Conservation (phyloP, 805 yeast genomes). For the Schwanniomyces sp. region DNA sequence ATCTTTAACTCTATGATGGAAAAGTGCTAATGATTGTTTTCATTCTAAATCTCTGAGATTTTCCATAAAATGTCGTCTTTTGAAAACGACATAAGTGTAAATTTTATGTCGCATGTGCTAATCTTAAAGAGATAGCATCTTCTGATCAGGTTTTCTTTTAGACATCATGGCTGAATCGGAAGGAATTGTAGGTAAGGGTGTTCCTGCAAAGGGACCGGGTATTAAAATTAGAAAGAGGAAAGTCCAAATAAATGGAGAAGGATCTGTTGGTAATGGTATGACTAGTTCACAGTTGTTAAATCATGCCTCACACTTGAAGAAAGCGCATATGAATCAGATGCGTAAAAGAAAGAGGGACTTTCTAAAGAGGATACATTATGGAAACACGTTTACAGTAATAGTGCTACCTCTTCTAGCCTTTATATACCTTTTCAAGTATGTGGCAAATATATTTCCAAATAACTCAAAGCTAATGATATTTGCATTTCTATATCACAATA, state of each 20-base stretch:
- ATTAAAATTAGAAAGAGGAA: slow-evolving; percentile 22
- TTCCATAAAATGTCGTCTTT: not conserved
- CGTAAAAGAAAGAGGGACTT: slow-evolving; percentile 35
- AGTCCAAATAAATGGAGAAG: slow-evolving; percentile 6
- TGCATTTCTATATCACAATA: slow-evolving; percentile 29
- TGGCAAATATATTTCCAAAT: slow-evolving; percentile 23
- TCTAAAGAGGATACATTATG: slow-evolving; percentile 36
- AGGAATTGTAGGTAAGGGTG: not conserved
- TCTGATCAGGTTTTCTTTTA: not conserved
- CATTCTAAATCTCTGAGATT: not conserved
- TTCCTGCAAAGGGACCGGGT: not conserved
- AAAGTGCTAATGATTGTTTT: not conserved
- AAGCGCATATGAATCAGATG: slow-evolving; percentile 32
- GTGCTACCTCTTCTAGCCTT: slow-evolving; percentile 33
- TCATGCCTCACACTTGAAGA: slow-evolving; percentile 25
- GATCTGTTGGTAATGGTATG: slow-evolving; percentile 2
- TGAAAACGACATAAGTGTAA: not conserved
- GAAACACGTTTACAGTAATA: slow-evolving; percentile 29
- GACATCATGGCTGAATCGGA: slow-evolving; percentile 2
- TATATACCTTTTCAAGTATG: slow-evolving; percentile 31
- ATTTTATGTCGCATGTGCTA: not conserved
- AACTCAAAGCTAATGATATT: slow-evolving; percentile 27
- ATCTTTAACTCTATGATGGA: not conserved
- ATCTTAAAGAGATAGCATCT: not conserved
- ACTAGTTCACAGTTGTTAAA: slow-evolving; percentile 13